These are phyloP conservation scores for Cucurbita ficifolia DNA, from an alignment of 306 rosid genomes.

Conservation along the genomic window DNA sequence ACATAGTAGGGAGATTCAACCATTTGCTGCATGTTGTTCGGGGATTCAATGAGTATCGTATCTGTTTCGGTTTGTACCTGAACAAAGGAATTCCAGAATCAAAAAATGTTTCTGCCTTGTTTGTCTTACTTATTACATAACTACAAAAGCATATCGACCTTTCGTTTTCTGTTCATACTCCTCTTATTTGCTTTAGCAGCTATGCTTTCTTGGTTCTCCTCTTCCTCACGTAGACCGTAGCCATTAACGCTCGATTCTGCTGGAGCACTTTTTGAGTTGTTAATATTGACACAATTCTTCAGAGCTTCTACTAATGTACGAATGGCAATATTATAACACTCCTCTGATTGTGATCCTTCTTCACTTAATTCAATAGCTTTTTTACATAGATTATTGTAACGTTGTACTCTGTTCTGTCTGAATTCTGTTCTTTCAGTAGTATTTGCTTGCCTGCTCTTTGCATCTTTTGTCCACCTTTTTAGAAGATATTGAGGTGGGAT, in stretches of 20 bases:
- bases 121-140: background rate
- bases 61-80: slow-evolving; percentile 59
- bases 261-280: slow-evolving; percentile 34
- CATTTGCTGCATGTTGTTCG: slow-evolving; percentile 64
- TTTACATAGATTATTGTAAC: slow-evolving; percentile 71
- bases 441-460: slow-evolving; percentile 34
- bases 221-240: slow-evolving; percentile 35
- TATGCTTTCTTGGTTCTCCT: slow-evolving; percentile 38
- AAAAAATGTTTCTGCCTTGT: background rate
- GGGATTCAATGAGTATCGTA: slow-evolving; percentile 44
- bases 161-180: slow-evolving; percentile 55
- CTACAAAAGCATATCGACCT: no score
- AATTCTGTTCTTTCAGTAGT: slow-evolving; percentile 33
- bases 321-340: slow-evolving; percentile 44
- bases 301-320: slow-evolving; percentile 56
- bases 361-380: slow-evolving; percentile 74
- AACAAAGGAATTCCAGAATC: background rate
- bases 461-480: slow-evolving; percentile 86
- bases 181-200: slow-evolving; percentile 43
- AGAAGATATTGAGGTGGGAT: slow-evolving; percentile 64
- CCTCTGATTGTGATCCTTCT: slow-evolving; percentile 85
- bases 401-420: slow-evolving; percentile 50
- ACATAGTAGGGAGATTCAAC: slow-evolving; percentile 25
- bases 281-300: slow-evolving; percentile 73
- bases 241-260: slow-evolving; percentile 39